These are phyloP conservation scores for Pichia phayaonensis DNA, from an alignment of 805 yeast genomes.

Conservation along the genomic window DNA sequence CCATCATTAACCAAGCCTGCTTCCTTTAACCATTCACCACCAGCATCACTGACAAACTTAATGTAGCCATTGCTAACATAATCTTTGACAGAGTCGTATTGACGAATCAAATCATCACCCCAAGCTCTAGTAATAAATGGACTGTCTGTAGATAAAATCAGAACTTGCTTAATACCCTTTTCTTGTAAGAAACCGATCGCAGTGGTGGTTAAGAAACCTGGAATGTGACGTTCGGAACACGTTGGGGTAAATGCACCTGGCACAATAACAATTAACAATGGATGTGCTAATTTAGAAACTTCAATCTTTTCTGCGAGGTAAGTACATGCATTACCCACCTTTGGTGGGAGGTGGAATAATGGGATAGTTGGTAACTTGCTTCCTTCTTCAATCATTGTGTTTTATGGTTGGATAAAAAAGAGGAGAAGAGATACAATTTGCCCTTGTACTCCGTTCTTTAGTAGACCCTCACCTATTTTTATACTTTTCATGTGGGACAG, in stretches of 20 bases:
- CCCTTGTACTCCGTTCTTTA: too few relatives aligned
- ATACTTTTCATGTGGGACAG: too few relatives aligned
- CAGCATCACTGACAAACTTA: constrained; percentile 51
- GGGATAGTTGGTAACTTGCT: neutral
- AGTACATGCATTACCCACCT: constrained; percentile 7
- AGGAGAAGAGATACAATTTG: too few relatives aligned
- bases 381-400: neutral
- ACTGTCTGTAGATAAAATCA: constrained; percentile 35
- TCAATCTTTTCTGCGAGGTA: constrained; percentile 5
- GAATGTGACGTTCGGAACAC: constrained; percentile 38
- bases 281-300: neutral
- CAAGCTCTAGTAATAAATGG: constrained; percentile 38
- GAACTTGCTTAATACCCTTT: constrained; percentile 32
- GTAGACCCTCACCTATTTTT: too few relatives aligned
- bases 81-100: constrained; percentile 5
- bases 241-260: constrained; percentile 48
- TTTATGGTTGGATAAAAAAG: neutral
- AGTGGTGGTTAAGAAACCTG: constrained; percentile 29
- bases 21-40: constrained; percentile 15
- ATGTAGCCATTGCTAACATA: constrained; percentile 20
- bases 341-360: constrained; percentile 7
- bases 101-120: constrained; percentile 40
- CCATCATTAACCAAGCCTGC: constrained; percentile 11
- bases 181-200: constrained; percentile 28
- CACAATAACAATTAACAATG: constrained; percentile 33